phyloP scores from a whole-genome alignment of 2,329 filamentous ascomycete genomes.

The Massarina eburnea region DNA sequence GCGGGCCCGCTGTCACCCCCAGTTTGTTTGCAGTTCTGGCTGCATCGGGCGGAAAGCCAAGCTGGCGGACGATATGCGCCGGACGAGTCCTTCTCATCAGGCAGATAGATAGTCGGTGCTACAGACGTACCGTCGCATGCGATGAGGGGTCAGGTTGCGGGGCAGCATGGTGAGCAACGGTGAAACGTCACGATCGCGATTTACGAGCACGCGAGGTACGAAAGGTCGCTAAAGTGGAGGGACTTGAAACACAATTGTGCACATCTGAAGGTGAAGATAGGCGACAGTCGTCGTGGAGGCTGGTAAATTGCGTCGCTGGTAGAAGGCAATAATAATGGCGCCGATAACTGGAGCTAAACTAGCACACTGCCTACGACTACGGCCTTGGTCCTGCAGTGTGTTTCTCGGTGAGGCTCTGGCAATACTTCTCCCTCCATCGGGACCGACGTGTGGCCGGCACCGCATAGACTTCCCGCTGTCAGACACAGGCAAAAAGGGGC shows the following conservation, averaged over 20 bases:
- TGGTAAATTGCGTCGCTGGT: too few species aligned
- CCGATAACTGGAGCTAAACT: too few species aligned
- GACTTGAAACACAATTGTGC: too few species aligned
- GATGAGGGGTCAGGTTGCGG: not conserved
- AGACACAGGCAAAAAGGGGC: not conserved
- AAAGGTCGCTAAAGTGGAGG: not conserved
- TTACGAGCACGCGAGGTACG: too few species aligned
- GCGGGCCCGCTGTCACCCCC: not conserved
- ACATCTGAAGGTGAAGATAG: too few species aligned
- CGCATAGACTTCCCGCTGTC: not conserved
- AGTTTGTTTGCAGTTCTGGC: not conserved
- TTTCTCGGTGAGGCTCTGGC: not conserved
- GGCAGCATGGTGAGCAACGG: not conserved
- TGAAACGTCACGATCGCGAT: constrained; percentile 5
- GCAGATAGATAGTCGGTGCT: too few species aligned
- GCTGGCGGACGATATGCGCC: not conserved
- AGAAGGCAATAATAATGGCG: too few species aligned
- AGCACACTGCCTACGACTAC: too few species aligned
- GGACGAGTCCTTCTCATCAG: not conserved
- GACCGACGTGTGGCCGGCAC: not conserved
- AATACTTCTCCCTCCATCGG: not conserved
- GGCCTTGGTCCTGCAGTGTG: too few species aligned
- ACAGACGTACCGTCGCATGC: too few species aligned
- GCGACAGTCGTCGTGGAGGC: too few species aligned
- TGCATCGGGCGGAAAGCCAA: not conserved